phyloP scores from a whole-genome alignment of 345 rosid genomes.

The Sisymbrium altissimum region DNA sequence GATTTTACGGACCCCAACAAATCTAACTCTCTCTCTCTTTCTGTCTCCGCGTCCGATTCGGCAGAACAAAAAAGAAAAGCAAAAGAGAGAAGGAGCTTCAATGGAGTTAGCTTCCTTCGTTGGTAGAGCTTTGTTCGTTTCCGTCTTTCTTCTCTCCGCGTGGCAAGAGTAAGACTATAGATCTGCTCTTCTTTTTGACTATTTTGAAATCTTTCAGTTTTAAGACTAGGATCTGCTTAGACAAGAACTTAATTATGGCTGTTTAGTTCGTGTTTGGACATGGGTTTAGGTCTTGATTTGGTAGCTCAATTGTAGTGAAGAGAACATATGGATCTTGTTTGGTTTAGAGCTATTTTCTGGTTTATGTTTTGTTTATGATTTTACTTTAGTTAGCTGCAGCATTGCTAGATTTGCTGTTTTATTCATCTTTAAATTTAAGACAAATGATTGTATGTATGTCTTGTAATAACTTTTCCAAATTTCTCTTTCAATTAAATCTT shows the following conservation, averaged over 20 bases:
- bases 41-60: neutral
- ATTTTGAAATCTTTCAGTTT: no score
- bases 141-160: constrained; percentile 70
- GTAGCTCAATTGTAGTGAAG: neutral
- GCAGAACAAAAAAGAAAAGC: neutral
- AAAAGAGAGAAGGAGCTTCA: neutral
- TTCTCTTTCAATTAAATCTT: no score
- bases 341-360: neutral
- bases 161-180: constrained; percentile 59
- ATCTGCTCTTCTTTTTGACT: constrained; percentile 34
- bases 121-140: constrained; percentile 67
- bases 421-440: neutral
- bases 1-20: constrained; percentile 27
- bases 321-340: constrained; percentile 14
- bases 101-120: constrained; percentile 48
- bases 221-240: constrained; percentile 40
- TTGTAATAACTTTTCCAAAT: no score
- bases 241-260: neutral
- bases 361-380: neutral
- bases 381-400: neutral
- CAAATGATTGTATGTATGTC: neutral
- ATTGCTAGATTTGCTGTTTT: neutral
- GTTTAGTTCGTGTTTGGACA: neutral
- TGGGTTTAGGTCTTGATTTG: neutral
- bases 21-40: constrained; percentile 2